phyloP scores from a whole-genome alignment of 768 basidiomycete genomes.

The Kwoniella shandongensis region DNA sequence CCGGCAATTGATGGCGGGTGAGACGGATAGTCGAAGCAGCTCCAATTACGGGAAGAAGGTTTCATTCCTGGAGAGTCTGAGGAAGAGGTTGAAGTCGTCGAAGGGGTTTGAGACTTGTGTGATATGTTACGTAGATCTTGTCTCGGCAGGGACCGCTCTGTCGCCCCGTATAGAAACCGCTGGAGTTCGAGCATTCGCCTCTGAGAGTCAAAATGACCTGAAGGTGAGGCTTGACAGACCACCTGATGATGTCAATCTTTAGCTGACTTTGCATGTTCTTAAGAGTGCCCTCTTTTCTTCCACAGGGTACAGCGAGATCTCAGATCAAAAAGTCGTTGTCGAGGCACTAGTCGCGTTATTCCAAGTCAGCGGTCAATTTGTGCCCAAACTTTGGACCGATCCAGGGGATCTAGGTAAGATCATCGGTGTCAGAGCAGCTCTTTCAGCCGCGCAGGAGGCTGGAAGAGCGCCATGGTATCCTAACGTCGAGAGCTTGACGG shows the following conservation, averaged over 20 bases:
- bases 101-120: slow-evolving; percentile 68
- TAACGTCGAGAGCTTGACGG: slow-evolving; percentile 6
- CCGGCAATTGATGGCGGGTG: slow-evolving; percentile 55
- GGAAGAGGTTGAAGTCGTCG: slow-evolving; percentile 60
- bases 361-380: slow-evolving; percentile 64
- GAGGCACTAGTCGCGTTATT: slow-evolving; percentile 72
- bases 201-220: slow-evolving; percentile 75
- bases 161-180: slow-evolving; percentile 60
- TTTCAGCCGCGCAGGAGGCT: slow-evolving; percentile 70
- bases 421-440: slow-evolving; percentile 69
- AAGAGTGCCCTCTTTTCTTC: slow-evolving; percentile 59
- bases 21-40: slow-evolving; percentile 13
- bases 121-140: slow-evolving; percentile 73
- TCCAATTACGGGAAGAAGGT: slow-evolving; percentile 40
- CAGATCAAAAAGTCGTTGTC: slow-evolving; percentile 72
- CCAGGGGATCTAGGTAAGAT: slow-evolving; percentile 79
- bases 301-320: slow-evolving; percentile 65
- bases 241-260: background rate
- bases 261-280: slow-evolving; percentile 31
- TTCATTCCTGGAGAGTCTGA: slow-evolving; percentile 47
- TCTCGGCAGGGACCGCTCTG: slow-evolving; percentile 66
- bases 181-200: slow-evolving; percentile 65
- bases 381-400: slow-evolving; percentile 64
- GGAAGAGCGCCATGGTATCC: slow-evolving; percentile 37
- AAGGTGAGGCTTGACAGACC: slow-evolving; percentile 59